Evolutionary conservation across 345 rosid species (phyloP).

Genomic region (Excoecaria cochinchinensis): DNA sequence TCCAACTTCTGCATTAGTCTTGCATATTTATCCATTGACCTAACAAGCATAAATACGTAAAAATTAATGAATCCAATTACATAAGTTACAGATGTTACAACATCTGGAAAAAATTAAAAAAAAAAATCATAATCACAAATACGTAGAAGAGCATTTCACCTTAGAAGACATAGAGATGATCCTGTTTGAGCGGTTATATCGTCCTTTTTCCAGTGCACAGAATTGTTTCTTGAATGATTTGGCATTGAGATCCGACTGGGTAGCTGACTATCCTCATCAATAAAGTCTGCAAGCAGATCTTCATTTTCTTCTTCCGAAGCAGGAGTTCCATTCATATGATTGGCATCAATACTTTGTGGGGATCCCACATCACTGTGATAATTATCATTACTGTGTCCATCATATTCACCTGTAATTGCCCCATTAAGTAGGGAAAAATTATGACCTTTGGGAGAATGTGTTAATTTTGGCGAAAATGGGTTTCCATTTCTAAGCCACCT

Average conservation of each 20-base stretch:
- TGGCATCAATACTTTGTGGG: constrained; percentile 35
- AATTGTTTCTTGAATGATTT: constrained; percentile 35
- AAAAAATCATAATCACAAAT: background rate
- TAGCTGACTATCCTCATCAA: constrained; percentile 99
- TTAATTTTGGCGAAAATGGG: constrained; percentile 69
- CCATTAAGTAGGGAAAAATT: constrained; percentile 47
- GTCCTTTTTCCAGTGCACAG: constrained; percentile 51
- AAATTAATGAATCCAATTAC: constrained; percentile 19
- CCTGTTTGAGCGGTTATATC: constrained; percentile 86
- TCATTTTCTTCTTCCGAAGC: constrained; percentile 87
- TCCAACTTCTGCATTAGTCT: constrained; percentile 98
- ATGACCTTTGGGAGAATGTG: constrained; percentile 37
- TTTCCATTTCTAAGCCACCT: constrained; percentile 79
- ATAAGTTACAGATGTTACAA: background rate
- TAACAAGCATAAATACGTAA: constrained; percentile 34
- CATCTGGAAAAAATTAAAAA: background rate
- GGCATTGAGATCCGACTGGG: constrained; percentile 82
- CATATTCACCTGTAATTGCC: constrained; percentile 40
- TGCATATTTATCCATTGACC: constrained; percentile 98
- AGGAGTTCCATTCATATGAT: constrained; percentile 52
- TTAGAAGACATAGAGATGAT: constrained; percentile 90
- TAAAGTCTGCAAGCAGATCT: constrained; percentile 94
- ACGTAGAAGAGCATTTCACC: constrained; percentile 43
- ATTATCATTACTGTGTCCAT: constrained; percentile 38
- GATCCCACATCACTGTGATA: constrained; percentile 40